phyloP scores from a whole-genome alignment of 805 yeast species.

The Brettanomyces nanus region DNA sequence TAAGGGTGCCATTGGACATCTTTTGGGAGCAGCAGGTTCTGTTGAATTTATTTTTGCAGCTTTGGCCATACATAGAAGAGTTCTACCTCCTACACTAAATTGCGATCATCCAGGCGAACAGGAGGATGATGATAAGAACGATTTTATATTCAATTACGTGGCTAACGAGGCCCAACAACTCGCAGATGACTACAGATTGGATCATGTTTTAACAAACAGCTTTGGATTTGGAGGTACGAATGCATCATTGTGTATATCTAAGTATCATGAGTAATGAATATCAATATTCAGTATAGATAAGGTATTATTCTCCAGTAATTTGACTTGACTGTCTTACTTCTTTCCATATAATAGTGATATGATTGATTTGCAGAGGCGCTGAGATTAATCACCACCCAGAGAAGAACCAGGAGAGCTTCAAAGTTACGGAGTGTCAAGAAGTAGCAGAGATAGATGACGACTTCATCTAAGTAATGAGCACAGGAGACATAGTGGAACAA shows the following conservation, averaged over 20 bases:
- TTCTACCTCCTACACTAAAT: slow-evolving; percentile 78
- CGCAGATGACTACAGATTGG: slow-evolving; percentile 21
- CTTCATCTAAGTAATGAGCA: slow-evolving; percentile 68
- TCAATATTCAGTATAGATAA: slow-evolving; percentile 14
- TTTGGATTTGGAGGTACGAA: slow-evolving; percentile 98
- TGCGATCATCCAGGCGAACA: slow-evolving; percentile 45
- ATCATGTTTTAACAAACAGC: slow-evolving; percentile 73
- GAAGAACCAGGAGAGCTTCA: slow-evolving; percentile 18
- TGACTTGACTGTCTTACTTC: slow-evolving; percentile 9
- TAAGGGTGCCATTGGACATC: slow-evolving; percentile 90
- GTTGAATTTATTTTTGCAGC: slow-evolving; percentile 83
- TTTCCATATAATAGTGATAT: slow-evolving; percentile 33
- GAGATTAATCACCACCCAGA: slow-evolving; percentile 41
- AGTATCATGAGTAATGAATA: slow-evolving; percentile 11
- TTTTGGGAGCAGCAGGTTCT: slow-evolving; percentile 94
- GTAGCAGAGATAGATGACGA: slow-evolving; percentile 40
- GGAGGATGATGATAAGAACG: slow-evolving; percentile 31
- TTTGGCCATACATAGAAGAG: slow-evolving; percentile 46
- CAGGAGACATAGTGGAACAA: slow-evolving; percentile 44
- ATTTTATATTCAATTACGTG: slow-evolving; percentile 51
- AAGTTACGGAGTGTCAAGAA: slow-evolving; percentile 11
- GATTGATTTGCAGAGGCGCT: slow-evolving; percentile 48
- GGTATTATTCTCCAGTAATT: slow-evolving; percentile 22
- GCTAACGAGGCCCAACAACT: slow-evolving; percentile 34
- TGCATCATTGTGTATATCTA: slow-evolving; percentile 56